These are phyloP conservation scores for Cutaneotrichosporon dermatis DNA, from an alignment of 1,284 basidiomycete species.

Conservation along the genomic window DNA sequence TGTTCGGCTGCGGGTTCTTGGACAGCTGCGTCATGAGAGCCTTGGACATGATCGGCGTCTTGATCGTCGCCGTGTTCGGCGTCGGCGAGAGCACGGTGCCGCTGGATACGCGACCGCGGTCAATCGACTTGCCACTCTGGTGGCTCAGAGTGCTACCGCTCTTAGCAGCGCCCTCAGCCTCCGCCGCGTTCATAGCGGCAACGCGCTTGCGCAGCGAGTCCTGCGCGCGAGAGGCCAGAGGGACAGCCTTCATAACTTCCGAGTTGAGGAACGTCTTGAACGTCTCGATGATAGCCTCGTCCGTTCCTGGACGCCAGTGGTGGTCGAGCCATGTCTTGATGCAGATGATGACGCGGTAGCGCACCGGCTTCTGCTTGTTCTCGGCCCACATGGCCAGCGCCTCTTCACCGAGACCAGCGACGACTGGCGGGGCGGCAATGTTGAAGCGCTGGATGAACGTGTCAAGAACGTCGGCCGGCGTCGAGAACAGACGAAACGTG, in stretches of 20 bases:
- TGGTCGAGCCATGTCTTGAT: conserved; percentile 89
- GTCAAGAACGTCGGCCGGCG: conserved; percentile 69
- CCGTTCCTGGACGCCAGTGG: conserved; percentile 73
- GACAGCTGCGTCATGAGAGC: conserved; percentile 58
- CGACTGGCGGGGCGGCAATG: conserved; percentile 51
- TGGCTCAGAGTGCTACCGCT: neutral
- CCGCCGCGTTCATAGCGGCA: conserved; percentile 12
- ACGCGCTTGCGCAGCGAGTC: conserved; percentile 30
- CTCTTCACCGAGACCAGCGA: conserved; percentile 44
- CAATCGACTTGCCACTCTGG: conserved; percentile 12
- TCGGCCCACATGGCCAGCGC: conserved; percentile 75
- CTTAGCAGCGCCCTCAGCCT: conserved; percentile 2
- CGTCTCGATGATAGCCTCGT: conserved; percentile 49
- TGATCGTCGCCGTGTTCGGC: conserved; percentile 20
- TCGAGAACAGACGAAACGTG: conserved; percentile 90
- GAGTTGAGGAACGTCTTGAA: conserved; percentile 47
- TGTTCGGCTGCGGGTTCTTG: conserved; percentile 53
- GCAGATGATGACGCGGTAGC: conserved; percentile 83
- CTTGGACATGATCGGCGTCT: conserved; percentile 74
- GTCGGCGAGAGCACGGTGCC: conserved; percentile 7
- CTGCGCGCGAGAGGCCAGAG: conserved; percentile 41
- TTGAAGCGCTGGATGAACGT: conserved; percentile 78
- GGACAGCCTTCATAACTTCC: conserved; percentile 31
- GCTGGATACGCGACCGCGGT: conserved; percentile 15
- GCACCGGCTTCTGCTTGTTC: conserved; percentile 78